Evolutionary conservation across 768 basidiomycete species (phyloP), one percentile per base, ranked within the genome.

Genomic region (Pleurotus ostreatus): DNA sequence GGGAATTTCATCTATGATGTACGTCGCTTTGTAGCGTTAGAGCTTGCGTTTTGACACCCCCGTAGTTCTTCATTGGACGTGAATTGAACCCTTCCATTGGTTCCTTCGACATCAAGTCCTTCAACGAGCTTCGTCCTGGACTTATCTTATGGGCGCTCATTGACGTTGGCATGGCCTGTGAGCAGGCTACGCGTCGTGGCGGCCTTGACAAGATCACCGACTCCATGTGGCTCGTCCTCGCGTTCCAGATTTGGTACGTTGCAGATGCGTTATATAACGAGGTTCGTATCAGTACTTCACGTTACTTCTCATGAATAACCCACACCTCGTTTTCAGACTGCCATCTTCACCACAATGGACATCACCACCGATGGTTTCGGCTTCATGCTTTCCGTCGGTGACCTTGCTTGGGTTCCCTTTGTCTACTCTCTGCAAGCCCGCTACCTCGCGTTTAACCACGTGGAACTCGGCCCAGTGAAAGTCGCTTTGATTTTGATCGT

Each of bases 361-460:
- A 95, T 99, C 66, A 95, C 88, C 2, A 91, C 90, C 9, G 97
- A 99, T 63, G 97, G 97, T 9, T 98, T 98, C 65, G 97, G 97
- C 5, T 98, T 94, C 80, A 99, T 99, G 97, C 87, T 99, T 25
- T 73, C 93, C 4, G 81, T 96, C 46, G 96, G 97, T 41, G 94
- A 98, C 66, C 81, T 98, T 25, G 72, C 85, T 16, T 98, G 92
- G 89, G 92, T 99, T 9, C 96, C 96, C 9, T 96, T 98, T 71
- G 86, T 85, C 13, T 99, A 98, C 73, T 85, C 85, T 26, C 83
- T 98, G 12, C 95, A 98, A 73, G 92, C 95, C 1, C 88, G 94
- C 49, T 99, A 91, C 71, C 85, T 99, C 59, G 96, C 87, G n/a
- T 95, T 93, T 76, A 81, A 82, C 55, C 94, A 83, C 13, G 76